These are phyloP conservation scores for Musa balbisiana DNA, from an alignment of 202 grass and related monocot genomes.

Conservation along the genomic window DNA sequence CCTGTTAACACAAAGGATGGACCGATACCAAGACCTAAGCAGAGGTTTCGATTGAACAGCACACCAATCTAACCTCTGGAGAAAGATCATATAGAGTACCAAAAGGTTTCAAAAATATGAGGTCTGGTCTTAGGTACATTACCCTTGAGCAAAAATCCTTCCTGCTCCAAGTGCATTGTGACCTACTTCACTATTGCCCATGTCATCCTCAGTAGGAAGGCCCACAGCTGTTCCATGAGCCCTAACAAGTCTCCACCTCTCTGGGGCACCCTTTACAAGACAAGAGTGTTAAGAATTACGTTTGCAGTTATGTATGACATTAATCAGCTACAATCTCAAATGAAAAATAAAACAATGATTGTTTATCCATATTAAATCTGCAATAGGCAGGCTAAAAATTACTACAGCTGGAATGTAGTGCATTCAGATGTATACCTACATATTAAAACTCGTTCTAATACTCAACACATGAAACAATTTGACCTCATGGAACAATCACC, in stretches of 20 bases:
- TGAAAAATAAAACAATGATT: no score
- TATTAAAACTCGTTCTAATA: no score
- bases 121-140: conserved; percentile 19
- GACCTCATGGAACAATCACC: no score
- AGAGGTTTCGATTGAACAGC: not conserved
- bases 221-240: conserved; percentile 90
- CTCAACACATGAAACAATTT: no score
- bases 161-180: conserved; percentile 95
- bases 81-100: no score
- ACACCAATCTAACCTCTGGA: not conserved
- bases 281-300: not conserved
- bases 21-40: not conserved
- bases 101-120: not conserved
- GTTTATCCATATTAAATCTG: not conserved
- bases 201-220: conserved; percentile 83
- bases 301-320: no score
- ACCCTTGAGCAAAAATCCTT: conserved; percentile 88
- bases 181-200: conserved; percentile 98
- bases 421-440: no score
- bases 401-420: not conserved
- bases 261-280: conserved; percentile 61
- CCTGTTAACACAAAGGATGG: not conserved
- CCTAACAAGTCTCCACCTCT: conserved; percentile 81
- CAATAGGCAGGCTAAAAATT: conserved; percentile 9
- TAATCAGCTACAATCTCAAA: no score